Conservation (phyloP, 2,329 filamentous ascomycete genomes). For the Aureobasidium sp. region DNA sequence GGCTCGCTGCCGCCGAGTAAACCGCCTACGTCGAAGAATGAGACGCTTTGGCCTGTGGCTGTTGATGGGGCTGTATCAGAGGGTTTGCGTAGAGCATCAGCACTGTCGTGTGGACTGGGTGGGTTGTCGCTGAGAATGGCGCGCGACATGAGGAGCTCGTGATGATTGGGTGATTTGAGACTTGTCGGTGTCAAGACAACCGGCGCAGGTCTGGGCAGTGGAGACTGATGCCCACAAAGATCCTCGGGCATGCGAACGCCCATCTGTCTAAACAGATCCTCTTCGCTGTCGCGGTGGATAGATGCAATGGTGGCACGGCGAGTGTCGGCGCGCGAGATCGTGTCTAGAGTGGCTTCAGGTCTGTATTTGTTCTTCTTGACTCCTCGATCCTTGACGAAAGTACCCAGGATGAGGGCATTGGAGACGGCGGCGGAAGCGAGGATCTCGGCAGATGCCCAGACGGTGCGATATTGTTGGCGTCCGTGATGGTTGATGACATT, state of each 20-base stretch:
- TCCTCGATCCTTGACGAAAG: slow-evolving; percentile 83
- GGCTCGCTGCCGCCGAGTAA: slow-evolving; percentile 59
- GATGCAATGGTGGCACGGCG: slow-evolving; percentile 51
- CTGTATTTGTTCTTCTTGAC: slow-evolving; percentile 83
- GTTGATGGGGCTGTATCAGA: slow-evolving; percentile 14
- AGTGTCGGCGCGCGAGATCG: slow-evolving; percentile 46
- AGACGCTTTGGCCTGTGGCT: slow-evolving; percentile 28
- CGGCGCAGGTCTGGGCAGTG: slow-evolving; percentile 30
- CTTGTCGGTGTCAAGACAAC: slow-evolving; percentile 29
- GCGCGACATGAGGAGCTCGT: background rate
- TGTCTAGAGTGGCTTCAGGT: slow-evolving; percentile 42
- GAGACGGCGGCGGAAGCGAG: slow-evolving; percentile 79
- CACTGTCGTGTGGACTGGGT: slow-evolving; percentile 12
- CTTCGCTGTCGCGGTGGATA: slow-evolving; percentile 73
- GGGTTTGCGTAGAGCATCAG: slow-evolving; percentile 3
- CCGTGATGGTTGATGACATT: slow-evolving; percentile 63
- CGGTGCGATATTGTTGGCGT: slow-evolving; percentile 75
- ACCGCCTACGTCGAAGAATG: slow-evolving; percentile 79
- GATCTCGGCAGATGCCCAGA: slow-evolving; percentile 83
- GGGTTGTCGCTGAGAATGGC: background rate
- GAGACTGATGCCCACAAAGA: slow-evolving; percentile 29
- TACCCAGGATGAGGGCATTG: slow-evolving; percentile 83
- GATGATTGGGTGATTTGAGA: background rate
- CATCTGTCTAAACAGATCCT: slow-evolving; percentile 73
- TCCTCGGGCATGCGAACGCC: slow-evolving; percentile 58